phyloP scores from a whole-genome alignment of 495 filamentous ascomycete species.

The Talaromyces adpressus region DNA sequence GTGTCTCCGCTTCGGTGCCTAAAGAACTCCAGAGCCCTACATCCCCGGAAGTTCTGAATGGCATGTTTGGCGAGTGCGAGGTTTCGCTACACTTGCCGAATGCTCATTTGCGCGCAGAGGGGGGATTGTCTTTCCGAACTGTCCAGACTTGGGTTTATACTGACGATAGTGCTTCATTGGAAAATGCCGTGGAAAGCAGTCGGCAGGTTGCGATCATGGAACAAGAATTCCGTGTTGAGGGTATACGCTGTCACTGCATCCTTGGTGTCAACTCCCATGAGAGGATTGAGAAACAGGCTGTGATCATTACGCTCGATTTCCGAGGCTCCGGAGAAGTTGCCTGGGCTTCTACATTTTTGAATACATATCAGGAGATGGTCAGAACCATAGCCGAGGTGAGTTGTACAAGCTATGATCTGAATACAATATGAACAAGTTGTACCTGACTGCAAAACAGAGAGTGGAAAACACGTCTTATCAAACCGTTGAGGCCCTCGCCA shows the following conservation, averaged over 20 bases:
- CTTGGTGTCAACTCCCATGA: conserved; percentile 54
- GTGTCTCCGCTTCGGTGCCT: conserved; percentile 13
- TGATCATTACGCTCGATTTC: conserved; percentile 43
- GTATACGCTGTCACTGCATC: conserved; percentile 41
- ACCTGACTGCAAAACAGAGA: conserved; percentile 20
- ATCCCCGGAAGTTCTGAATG: conserved; percentile 20
- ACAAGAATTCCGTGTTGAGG: conserved; percentile 37
- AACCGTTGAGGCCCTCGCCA: conserved; percentile 51
- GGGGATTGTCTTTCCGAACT: conserved; percentile 34
- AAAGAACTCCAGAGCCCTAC: background rate
- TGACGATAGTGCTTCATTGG: conserved; percentile 11
- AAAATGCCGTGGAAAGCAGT: conserved; percentile 11
- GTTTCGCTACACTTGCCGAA: conserved; percentile 36
- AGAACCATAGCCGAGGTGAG: conserved; percentile 38
- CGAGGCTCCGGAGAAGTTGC: conserved; percentile 32
- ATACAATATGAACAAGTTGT: background rate
- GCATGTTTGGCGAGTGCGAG: conserved; percentile 31
- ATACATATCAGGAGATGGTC: conserved; percentile 38
- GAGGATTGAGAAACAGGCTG: conserved; percentile 49
- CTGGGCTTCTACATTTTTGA: conserved; percentile 34
- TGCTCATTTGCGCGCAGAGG: conserved; percentile 34
- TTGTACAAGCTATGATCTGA: background rate
- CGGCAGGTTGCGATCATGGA: conserved; percentile 31
- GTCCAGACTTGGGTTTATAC: conserved; percentile 34
- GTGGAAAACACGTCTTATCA: conserved; percentile 49